These are phyloP conservation scores for Funneliformis caledonium DNA, from an alignment of 371 early-diverging fungal genomes.

Conservation along the genomic window DNA sequence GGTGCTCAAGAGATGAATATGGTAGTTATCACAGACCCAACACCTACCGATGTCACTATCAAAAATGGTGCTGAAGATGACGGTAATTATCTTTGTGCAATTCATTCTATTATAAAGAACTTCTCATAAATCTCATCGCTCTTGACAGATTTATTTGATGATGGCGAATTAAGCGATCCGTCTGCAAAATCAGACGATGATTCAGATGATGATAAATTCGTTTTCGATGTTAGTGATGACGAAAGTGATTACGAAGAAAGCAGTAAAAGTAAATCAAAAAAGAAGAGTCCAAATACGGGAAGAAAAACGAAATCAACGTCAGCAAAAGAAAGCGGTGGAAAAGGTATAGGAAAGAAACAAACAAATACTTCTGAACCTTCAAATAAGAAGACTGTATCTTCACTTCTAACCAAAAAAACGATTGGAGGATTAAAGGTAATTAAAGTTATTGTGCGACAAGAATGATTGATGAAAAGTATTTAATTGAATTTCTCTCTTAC, in stretches of 20 bases:
- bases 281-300: background rate
- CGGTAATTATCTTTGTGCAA: background rate
- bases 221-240: background rate
- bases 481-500: background rate
- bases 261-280: background rate
- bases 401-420: background rate
- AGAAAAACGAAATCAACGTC: background rate
- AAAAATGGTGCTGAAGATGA: background rate
- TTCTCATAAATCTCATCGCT: background rate
- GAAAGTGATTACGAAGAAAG: background rate
- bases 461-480: background rate
- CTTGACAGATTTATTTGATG: background rate
- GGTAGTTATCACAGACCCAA: background rate
- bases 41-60: background rate
- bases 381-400: background rate
- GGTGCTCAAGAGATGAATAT: background rate
- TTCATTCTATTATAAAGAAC: background rate
- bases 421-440: background rate
- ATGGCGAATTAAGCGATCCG: background rate
- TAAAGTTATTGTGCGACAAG: background rate
- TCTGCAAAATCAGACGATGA: background rate
- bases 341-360: background rate
- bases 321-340: background rate
- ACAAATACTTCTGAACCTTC: background rate
- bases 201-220: background rate